Evolutionary conservation across 768 basidiomycete species (phyloP), one percentile per base, ranked within the genome.

Genomic region (Auriscalpium orientale): DNA sequence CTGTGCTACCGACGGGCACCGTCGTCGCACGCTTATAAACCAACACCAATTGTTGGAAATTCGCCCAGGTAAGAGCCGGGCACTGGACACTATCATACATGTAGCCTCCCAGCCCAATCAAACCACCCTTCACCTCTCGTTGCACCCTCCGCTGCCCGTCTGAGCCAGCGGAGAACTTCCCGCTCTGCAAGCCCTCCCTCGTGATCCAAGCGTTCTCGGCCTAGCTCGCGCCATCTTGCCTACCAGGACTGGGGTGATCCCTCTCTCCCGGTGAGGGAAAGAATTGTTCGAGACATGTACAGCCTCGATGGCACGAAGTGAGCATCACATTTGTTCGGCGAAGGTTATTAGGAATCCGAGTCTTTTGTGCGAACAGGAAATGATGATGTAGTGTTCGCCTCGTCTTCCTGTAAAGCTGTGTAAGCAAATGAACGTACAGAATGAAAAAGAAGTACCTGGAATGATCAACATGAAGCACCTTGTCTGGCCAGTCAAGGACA

Each of bases 321-420:
- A 92, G 82, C 89, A 93, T 91, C 56, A 93, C 90, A 83, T 93
- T 92, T 53, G 87, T 85, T 16, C 91, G 77, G 33, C 85, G 77
- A 10, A 76, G 60, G 62, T 83, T 83, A 13, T 68, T 65, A 93
- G 72, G 60, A 93, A 93, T 5, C 90, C 91, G 48, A 85, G 71
- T 74, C 76, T 36, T 69, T 70, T 0, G 87, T 77, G 22, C 88
- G 77, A 6, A 88, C 87, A 59, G 8, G 89, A 90, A 48, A 91
- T 76, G 56, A 91, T 76, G 47, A 91, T 84, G 34, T 79, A 80
- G 54, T 91, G 83, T 53, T 86, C 86, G n/a, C n/a, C 64, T 93
- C 91, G 76, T 92, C n/a, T 91, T 11, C 90, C 91, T 91, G 59
- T 3, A 46, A 64, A 44, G 2, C 8, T 51, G 51, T 43, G 60